These are phyloP conservation scores for Castanea sativa DNA, from an alignment of 306 rosid species.

Conservation along the genomic window DNA sequence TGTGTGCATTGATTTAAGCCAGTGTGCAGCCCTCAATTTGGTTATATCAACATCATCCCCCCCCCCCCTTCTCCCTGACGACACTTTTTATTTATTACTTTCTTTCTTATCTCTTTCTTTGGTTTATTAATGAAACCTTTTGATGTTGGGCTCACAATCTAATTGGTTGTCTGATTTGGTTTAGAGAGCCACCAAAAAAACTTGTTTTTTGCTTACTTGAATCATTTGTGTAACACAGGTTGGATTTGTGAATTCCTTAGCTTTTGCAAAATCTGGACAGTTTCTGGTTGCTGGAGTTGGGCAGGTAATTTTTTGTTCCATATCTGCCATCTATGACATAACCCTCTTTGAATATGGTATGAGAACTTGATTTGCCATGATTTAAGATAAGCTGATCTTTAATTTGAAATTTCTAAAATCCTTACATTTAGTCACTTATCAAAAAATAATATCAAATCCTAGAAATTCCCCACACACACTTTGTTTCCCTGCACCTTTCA, in stretches of 20 bases:
- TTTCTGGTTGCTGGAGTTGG: slow-evolving; percentile 91
- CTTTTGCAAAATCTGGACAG: slow-evolving; percentile 82
- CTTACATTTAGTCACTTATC: neutral
- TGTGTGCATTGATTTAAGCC: neutral
- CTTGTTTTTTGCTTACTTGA: slow-evolving; percentile 1
- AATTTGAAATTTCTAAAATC: neutral
- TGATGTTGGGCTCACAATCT: neutral
- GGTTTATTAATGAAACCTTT: neutral
- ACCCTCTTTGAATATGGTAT: neutral
- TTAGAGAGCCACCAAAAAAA: neutral
- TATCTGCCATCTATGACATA: neutral
- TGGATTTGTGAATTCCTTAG: slow-evolving; percentile 90
- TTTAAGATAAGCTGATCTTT: neutral
- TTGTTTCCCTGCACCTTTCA: no score
- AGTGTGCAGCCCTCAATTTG: neutral
- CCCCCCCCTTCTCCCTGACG: no score
- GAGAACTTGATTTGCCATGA: neutral
- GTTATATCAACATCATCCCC: neutral
- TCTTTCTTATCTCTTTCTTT: neutral
- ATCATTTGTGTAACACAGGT: slow-evolving; percentile 45
- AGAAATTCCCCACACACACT: no score
- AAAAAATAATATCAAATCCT: neutral
- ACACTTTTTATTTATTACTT: neutral
- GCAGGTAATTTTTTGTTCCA: slow-evolving; percentile 50
- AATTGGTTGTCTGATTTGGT: neutral